Evolutionary conservation across 192 early-diverging fungal species (phyloP), one percentile per base, ranked within the genome.

Genomic region (Piromyces finnis): DNA sequence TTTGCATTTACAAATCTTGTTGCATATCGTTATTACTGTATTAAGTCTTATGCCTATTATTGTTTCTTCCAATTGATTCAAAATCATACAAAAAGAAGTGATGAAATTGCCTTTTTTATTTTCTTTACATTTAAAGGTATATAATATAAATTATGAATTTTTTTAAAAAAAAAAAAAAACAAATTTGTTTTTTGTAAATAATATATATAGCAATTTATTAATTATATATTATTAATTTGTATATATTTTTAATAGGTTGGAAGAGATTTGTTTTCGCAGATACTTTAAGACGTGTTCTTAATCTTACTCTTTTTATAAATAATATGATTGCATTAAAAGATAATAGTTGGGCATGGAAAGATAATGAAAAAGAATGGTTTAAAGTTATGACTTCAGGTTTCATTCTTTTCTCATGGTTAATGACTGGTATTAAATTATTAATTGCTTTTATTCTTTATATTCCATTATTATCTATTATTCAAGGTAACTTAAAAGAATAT

Each of bases 401-500:
- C 82, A 94, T 91, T 18, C 86, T 92, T 28, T 77, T 88, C 28
- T 84, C 94, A 39, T 94, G 90, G 86, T 77, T 87, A 16, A 32
- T 92, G 29, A 87, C 87, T 12, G 82, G 89, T 28, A 18, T 93
- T 1, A 84, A 82, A 29, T 86, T 94, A 29, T 39, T 93, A 12
- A 77, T 84, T 16, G 93, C 94, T 11, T 85, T 88, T 27, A 77
- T 93, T 68, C 77, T 94, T 26, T 96, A 96, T 83, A 86, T 96
- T 51, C 95, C 95, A 13, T 84, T 96, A 77, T 81, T 94, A 79
- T 90, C 87, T 82, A 89, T 89, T 77, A 94, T 96, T 79, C 90
- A 89, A 35, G 95, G 95, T 27, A 96, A 95, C 82, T 84, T 96
- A 78, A 96, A 96, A 83, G 95, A 96, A 82, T 96, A 91, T 83